Base-by-base conservation (phyloP, 352 stramenopile genomes). In the Pythium coloratum region DNA sequence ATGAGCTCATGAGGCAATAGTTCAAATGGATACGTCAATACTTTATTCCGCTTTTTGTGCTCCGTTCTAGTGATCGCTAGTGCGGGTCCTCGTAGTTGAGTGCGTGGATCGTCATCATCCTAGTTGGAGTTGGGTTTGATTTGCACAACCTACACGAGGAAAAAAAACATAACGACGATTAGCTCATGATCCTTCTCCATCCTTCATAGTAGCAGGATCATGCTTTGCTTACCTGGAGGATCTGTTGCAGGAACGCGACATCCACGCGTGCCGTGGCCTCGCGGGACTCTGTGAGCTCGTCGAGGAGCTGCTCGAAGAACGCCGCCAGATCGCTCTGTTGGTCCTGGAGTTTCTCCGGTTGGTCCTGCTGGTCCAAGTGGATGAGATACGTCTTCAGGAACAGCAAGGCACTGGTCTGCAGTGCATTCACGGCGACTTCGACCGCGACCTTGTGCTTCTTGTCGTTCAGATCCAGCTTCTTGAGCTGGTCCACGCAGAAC, bases 311-410 rank as follows among this genome's bases (percentile, higher is more conserved):
- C 38, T 75, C 58, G 28, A 75, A 75, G 59, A 87, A 90, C 2
- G 55, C 75, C 2, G 55, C 62, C 18, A 89, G 69, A 40, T 89
- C 80, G 20, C 34, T 55, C 24, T 70, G 61, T 6, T 61, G 42
- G 4, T 72, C 66, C 55, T 63, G 30, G n/a, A 76, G 56, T 30
- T 64, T 64, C 18, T 89, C 78, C 16, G 72, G 51, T 28, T 18
- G 75, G 57, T 38, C 80, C 72, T 84, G 82, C 57, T 81, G 77
- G 57, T 89, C 78, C 12, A 63, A 56, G 66, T 87, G 77, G 7
- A 91, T 66, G 51, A 86, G 47, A 69, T 77, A 86, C 7, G 81
- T 91, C 67, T 91, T 85, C 36, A 91, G 55, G 49, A 91, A 88
- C 7, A 91, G 78, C 63, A 91, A 46, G 6, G 66, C 78, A 40